Percentiles rank a stretch among this genome's conserved stretches.
These are phyloP conservation scores for Backusella psychrophila DNA, from an alignment of 192 early-diverging fungal genomes.

Conservation along the genomic window DNA sequence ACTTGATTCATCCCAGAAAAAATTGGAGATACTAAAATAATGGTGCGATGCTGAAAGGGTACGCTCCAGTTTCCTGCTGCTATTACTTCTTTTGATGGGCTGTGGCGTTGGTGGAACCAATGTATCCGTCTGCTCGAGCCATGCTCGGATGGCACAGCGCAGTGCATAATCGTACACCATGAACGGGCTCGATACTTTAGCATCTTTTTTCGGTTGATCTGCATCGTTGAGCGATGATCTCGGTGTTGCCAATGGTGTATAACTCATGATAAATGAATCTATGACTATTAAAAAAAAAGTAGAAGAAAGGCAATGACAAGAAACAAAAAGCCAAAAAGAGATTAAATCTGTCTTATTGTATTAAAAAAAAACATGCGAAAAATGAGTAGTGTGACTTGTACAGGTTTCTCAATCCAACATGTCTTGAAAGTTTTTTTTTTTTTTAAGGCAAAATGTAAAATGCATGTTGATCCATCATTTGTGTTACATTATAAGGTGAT, in stretches of 20 bases:
- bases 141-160: conserved; percentile 37
- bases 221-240: not conserved
- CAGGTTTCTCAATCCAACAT: not conserved
- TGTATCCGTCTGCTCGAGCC: conserved; percentile 16
- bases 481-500: not conserved
- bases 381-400: not conserved
- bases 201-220: not conserved
- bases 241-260: not conserved
- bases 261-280: not conserved
- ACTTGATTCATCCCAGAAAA: not conserved
- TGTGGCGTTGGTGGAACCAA: not conserved
- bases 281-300: not conserved
- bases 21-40: not conserved
- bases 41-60: not conserved
- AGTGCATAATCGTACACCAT: conserved; percentile 38
- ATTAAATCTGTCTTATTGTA: not conserved
- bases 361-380: not conserved
- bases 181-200: not conserved
- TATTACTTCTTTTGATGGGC: not conserved
- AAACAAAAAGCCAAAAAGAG: not conserved
- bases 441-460: not conserved
- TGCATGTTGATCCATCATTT: not conserved
- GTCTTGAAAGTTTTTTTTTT: not conserved
- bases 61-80: not conserved
- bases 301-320: not conserved